phyloP scores from a whole-genome alignment of 768 basidiomycete genomes.

The Suillus luteus region DNA sequence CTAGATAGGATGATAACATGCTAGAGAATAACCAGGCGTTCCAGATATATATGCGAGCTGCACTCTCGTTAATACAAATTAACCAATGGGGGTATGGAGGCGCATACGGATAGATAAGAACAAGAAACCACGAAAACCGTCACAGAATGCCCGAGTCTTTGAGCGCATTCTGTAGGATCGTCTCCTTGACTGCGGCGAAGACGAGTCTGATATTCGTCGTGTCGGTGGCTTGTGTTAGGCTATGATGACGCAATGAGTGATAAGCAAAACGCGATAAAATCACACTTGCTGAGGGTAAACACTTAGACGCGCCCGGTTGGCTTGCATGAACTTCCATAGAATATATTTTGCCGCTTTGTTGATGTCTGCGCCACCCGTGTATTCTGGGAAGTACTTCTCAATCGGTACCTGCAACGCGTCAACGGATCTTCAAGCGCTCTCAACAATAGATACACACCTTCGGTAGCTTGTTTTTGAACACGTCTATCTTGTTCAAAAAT shows the following conservation, averaged over 20 bases:
- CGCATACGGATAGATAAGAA: conserved; percentile 28
- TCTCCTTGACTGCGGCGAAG: conserved; percentile 89
- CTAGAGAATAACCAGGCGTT: conserved; percentile 27
- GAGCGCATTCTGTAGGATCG: conserved; percentile 87
- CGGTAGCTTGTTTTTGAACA: conserved; percentile 74
- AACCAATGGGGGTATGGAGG: conserved; percentile 4
- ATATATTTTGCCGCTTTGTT: conserved; percentile 96
- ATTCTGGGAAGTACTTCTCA: conserved; percentile 84
- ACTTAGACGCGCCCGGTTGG: conserved; percentile 78
- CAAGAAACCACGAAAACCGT: conserved; percentile 3
- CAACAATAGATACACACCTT: conserved; percentile 34
- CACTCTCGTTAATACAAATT: conserved; percentile 12
- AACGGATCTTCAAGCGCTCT: background rate
- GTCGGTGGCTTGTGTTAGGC: conserved; percentile 87
- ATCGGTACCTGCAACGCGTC: conserved; percentile 55
- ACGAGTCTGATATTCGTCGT: conserved; percentile 81
- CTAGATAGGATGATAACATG: conserved; percentile 26
- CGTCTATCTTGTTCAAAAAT: conserved; percentile 72
- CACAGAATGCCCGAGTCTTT: conserved; percentile 84
- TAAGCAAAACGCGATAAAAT: background rate
- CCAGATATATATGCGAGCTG: conserved; percentile 34
- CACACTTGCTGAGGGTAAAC: conserved; percentile 85
- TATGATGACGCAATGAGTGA: conserved; percentile 24
- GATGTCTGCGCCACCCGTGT: conserved; percentile 85
- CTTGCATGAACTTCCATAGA: conserved; percentile 93